Conservation (phyloP, 23 red algal species). For the Gracilaria domingensis region DNA sequence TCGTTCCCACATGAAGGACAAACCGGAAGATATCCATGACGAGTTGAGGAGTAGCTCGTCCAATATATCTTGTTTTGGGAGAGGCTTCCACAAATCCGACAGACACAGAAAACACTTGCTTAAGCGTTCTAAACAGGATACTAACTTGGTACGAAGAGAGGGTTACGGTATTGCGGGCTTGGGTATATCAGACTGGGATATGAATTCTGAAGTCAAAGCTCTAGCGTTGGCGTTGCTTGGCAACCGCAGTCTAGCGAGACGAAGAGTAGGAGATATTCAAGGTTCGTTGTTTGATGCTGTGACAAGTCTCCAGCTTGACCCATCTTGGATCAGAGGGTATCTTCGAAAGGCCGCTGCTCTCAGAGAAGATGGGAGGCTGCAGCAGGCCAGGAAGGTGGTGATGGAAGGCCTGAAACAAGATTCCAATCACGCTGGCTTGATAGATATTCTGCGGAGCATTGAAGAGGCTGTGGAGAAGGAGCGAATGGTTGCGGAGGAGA, state of each 20-base stretch:
- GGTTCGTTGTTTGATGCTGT: conserved; percentile 66
- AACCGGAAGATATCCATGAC: background rate
- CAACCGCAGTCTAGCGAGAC: conserved; percentile 62
- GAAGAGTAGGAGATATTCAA: conserved; percentile 42
- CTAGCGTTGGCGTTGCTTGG: conserved; percentile 69
- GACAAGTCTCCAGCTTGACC: conserved; percentile 60
- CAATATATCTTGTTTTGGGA: conserved; percentile 31
- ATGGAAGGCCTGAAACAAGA: conserved; percentile 56
- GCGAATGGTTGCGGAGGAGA: conserved; percentile 2
- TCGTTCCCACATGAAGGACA: conserved; percentile 26
- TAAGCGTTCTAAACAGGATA: conserved; percentile 8
- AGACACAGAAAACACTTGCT: conserved; percentile 17
- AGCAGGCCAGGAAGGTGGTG: conserved; percentile 34
- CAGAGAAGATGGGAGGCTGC: conserved; percentile 43
- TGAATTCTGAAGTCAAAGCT: conserved; percentile 47
- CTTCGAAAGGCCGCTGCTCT: conserved; percentile 68
- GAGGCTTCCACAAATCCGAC: conserved; percentile 15
- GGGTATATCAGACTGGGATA: conserved; percentile 43
- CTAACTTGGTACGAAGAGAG: conserved; percentile 3
- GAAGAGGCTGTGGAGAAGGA: conserved; percentile 19
- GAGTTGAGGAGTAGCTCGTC: conserved; percentile 13
- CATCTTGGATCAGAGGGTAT: conserved; percentile 79
- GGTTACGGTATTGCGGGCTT: conserved; percentile 23
- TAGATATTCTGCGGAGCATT: conserved; percentile 54
- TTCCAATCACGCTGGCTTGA: conserved; percentile 56